These are phyloP conservation scores for Podospora conica DNA, from an alignment of 495 filamentous ascomycete species.

Conservation along the genomic window DNA sequence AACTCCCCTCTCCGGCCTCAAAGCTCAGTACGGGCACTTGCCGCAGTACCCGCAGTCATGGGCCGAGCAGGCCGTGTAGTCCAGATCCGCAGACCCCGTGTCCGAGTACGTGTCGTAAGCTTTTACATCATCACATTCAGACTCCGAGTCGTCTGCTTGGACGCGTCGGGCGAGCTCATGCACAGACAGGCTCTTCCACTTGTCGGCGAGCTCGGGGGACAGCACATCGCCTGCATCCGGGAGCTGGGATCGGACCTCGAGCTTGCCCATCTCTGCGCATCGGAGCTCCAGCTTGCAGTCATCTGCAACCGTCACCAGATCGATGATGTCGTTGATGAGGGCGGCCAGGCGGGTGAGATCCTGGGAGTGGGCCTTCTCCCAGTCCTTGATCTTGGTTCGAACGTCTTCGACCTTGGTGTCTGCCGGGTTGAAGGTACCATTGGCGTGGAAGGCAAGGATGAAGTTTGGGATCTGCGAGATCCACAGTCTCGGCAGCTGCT, in stretches of 20 bases:
- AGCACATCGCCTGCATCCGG: slow-evolving; percentile 8
- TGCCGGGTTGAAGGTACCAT: slow-evolving; percentile 42
- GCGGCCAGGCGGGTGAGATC: slow-evolving; percentile 34
- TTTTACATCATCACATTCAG: neutral
- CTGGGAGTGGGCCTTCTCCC: slow-evolving; percentile 45
- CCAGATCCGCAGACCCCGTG: neutral
- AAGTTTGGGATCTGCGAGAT: slow-evolving; percentile 56
- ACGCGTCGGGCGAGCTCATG: neutral
- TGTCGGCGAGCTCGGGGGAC: slow-evolving; percentile 1
- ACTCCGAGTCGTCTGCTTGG: neutral
- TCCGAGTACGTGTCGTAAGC: neutral
- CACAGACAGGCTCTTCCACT: neutral
- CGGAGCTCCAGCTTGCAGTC: slow-evolving; percentile 13
- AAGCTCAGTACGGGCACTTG: slow-evolving; percentile 4
- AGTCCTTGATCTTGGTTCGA: slow-evolving; percentile 39
- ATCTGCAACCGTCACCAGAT: slow-evolving; percentile 1
- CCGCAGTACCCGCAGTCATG: slow-evolving; percentile 13
- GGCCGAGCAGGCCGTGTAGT: slow-evolving; percentile 10
- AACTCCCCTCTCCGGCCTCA: too few relatives aligned
- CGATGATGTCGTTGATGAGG: slow-evolving; percentile 44
- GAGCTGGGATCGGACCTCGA: slow-evolving; percentile 15
- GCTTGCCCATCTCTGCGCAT: neutral
- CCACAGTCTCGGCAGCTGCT: slow-evolving; percentile 54
- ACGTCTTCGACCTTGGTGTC: slow-evolving; percentile 46
- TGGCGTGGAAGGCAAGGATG: slow-evolving; percentile 52